phyloP scores from a whole-genome alignment of 2,329 filamentous ascomycete genomes.

The Cercospora canescens region DNA sequence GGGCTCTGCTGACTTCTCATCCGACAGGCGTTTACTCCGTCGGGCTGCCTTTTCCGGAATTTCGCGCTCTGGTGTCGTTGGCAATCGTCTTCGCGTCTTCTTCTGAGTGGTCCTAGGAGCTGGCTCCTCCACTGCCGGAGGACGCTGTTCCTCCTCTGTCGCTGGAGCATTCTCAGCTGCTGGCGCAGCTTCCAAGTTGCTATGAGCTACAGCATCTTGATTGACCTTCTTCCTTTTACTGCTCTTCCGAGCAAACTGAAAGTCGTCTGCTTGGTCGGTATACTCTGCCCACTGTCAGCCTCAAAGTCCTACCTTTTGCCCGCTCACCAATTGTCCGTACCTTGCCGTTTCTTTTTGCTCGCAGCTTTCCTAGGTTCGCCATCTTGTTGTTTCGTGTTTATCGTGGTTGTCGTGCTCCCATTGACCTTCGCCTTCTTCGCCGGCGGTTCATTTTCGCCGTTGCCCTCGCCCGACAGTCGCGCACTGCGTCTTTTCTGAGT shows the following conservation, averaged over 20 bases:
- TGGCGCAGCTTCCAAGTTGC: slow-evolving; percentile 15
- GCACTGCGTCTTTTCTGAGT: slow-evolving; percentile 49
- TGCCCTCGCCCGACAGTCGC: slow-evolving; percentile 43
- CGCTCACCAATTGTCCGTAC: slow-evolving; percentile 17
- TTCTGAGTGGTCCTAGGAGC: slow-evolving; percentile 32
- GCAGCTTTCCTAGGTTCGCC: slow-evolving; percentile 34
- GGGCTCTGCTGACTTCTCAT: slow-evolving; percentile 35
- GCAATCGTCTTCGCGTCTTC: slow-evolving; percentile 36
- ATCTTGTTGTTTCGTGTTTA: slow-evolving; percentile 36
- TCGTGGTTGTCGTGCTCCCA: slow-evolving; percentile 35
- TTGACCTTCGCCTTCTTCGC: slow-evolving; percentile 46
- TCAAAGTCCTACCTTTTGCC: neutral
- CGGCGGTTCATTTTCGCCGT: slow-evolving; percentile 45
- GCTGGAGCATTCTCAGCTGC: slow-evolving; percentile 21
- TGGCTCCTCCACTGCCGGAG: slow-evolving; percentile 24
- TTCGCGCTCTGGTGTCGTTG: slow-evolving; percentile 36
- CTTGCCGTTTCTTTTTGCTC: slow-evolving; percentile 39
- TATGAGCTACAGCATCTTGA: slow-evolving; percentile 32
- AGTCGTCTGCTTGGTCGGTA: slow-evolving; percentile 51
- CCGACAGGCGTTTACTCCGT: slow-evolving; percentile 48
- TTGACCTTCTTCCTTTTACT: slow-evolving; percentile 26
- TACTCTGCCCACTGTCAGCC: slow-evolving; percentile 28
- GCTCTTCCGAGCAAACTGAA: slow-evolving; percentile 46
- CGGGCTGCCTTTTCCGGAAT: slow-evolving; percentile 35
- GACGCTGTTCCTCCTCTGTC: slow-evolving; percentile 13